Conservation (phyloP, 345 rosid species). For the Boechera divaricarpa region DNA sequence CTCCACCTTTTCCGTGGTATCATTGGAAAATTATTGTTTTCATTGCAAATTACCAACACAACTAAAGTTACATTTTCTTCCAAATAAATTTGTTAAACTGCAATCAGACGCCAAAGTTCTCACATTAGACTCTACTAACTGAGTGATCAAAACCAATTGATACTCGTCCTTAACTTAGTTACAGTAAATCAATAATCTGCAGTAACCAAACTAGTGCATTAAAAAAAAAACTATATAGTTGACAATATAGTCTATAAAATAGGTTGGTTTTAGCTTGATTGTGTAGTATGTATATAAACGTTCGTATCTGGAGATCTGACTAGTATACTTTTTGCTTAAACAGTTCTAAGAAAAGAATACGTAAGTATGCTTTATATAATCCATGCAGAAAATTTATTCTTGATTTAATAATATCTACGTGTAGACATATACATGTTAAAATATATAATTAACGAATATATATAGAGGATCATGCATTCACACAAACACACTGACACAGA, state of each 20-base stretch:
- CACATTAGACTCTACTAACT: constrained; percentile 5
- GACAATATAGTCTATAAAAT: not conserved
- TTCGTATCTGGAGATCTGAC: not conserved
- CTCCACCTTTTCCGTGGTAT: constrained; percentile 5
- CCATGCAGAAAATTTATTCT: constrained; percentile 26
- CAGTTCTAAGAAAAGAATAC: constrained; percentile 6
- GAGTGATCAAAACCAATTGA: not conserved
- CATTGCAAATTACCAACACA: constrained; percentile 9
- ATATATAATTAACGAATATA: constrained; percentile 1
- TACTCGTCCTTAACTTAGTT: not conserved
- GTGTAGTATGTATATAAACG: not conserved
- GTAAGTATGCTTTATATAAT: constrained; percentile 9
- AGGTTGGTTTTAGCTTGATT: not conserved
- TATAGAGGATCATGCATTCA: constrained; percentile 39
- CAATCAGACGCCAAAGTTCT: constrained; percentile 17
- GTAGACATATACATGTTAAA: constrained; percentile 1
- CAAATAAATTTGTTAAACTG: not conserved
- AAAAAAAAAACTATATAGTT: not conserved
- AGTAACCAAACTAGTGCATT: not conserved
- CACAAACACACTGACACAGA: constrained; percentile 39
- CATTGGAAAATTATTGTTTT: constrained; percentile 28
- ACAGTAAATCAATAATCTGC: not conserved
- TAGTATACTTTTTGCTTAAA: constrained; percentile 3
- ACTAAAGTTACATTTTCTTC: not conserved
- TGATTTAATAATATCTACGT: not conserved